Percentiles rank a stretch among this genome's conserved stretches.
These are phyloP conservation scores for Samsoniella hepiali DNA, from an alignment of 2,329 filamentous ascomycete species.

Conservation along the genomic window DNA sequence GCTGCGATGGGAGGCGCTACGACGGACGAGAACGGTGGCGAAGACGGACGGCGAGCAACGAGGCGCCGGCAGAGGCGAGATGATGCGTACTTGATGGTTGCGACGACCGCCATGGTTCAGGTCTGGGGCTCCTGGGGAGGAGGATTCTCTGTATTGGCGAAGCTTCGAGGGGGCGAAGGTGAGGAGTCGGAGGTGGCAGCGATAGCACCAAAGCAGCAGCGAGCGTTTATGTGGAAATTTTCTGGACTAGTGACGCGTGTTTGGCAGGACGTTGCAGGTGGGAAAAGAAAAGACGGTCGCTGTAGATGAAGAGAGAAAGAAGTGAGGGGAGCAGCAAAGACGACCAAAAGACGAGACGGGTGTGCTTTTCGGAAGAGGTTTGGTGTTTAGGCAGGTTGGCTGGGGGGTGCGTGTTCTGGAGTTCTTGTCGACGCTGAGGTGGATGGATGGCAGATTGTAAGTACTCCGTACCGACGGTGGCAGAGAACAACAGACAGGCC, in stretches of 20 bases:
- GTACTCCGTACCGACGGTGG: background rate
- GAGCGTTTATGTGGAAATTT: background rate
- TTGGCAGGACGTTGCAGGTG: background rate
- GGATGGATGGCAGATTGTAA: background rate
- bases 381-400: conserved; percentile 7
- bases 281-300: background rate
- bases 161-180: conserved; percentile 13
- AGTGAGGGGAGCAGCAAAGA: background rate
- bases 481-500: background rate
- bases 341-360: background rate
- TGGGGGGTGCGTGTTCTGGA: conserved; percentile 6
- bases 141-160: conserved; percentile 23
- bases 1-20: conserved; percentile 19
- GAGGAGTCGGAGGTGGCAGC: conserved; percentile 20
- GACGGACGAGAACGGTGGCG: background rate
- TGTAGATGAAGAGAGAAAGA: background rate
- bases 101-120: conserved; percentile 55
- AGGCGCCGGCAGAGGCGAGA: conserved; percentile 20
- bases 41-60: conserved; percentile 16
- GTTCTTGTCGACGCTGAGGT: background rate
- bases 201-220: conserved; percentile 2
- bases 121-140: conserved; percentile 37
- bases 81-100: conserved; percentile 59
- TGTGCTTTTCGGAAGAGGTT: conserved; percentile 12
- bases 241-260: conserved; percentile 1